These are phyloP conservation scores for Annona cherimola DNA, from an alignment of 164 flowering plant species.

Conservation along the genomic window DNA sequence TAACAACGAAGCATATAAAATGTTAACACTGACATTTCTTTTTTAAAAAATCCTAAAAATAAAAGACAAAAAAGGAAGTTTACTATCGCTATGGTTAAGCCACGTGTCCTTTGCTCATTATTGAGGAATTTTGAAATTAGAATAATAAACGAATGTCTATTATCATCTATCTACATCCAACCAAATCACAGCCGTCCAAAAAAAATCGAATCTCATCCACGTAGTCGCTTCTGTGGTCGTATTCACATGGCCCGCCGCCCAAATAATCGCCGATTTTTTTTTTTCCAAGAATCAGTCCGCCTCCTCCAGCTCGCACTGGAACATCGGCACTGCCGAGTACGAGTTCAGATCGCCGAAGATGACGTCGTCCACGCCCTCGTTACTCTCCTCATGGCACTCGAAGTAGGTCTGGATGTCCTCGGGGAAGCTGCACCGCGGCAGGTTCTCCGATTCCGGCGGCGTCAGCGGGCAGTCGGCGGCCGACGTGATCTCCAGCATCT, in stretches of 20 bases:
- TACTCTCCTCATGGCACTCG: conserved; percentile 28
- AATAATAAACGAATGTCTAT: background rate
- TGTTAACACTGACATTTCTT: no score
- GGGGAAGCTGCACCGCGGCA: conserved; percentile 47
- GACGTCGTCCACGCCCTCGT: conserved; percentile 30
- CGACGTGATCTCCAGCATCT: conserved; percentile 52
- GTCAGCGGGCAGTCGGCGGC: conserved; percentile 30
- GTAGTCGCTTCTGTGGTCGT: background rate
- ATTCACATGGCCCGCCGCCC: background rate
- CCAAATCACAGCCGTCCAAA: background rate
- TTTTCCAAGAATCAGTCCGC: background rate
- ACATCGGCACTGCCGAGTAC: conserved; percentile 4
- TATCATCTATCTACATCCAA: background rate
- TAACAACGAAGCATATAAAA: no score
- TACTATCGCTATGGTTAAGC: background rate
- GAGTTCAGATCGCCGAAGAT: conserved; percentile 29
- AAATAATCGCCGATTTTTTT: background rate
- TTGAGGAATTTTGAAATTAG: background rate
- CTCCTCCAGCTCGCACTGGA: conserved; percentile 4
- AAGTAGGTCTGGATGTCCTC: conserved; percentile 67
- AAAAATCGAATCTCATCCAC: background rate
- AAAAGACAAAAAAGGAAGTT: background rate
- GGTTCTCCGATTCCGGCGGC: conserved; percentile 26
- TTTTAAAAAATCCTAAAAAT: background rate
- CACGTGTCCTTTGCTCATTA: background rate